These are phyloP conservation scores for Sclerotinia minor DNA, from an alignment of 2,329 filamentous ascomycete species.

Conservation along the genomic window DNA sequence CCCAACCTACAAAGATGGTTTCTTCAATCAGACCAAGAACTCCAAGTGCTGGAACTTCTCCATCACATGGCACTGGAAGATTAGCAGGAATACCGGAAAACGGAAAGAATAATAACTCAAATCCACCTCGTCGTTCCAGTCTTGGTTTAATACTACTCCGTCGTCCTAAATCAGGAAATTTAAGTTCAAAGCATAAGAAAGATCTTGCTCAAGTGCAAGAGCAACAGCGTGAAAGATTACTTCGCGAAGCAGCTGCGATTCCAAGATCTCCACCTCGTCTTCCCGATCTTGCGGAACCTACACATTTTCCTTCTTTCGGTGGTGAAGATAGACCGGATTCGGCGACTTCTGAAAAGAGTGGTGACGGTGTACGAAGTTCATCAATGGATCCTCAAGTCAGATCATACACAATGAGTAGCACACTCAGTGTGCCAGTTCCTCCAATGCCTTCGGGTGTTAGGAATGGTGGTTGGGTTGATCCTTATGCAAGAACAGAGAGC, in stretches of 20 bases:
- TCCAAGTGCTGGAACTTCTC: conserved; percentile 39
- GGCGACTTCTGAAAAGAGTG: conserved; percentile 54
- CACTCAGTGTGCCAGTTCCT: conserved; percentile 50
- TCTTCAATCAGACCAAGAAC: conserved; percentile 44
- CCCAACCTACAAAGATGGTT: conserved; percentile 34
- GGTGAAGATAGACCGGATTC: conserved; percentile 66
- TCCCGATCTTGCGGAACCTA: conserved; percentile 45
- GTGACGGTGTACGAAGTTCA: conserved; percentile 42
- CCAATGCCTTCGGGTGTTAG: conserved; percentile 51
- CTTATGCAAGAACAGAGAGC: conserved; percentile 83
- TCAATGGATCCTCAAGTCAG: conserved; percentile 54
- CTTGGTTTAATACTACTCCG: conserved; percentile 60
- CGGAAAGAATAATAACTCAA: conserved; percentile 33
- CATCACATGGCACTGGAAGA: conserved; percentile 39
- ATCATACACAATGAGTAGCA: conserved; percentile 35
- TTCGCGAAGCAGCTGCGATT: conserved; percentile 56
- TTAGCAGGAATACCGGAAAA: conserved; percentile 42
- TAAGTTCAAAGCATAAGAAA: conserved; percentile 61
- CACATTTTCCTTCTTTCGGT: conserved; percentile 46
- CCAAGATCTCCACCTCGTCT: conserved; percentile 61
- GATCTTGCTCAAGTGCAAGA: conserved; percentile 51
- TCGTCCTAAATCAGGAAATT: conserved; percentile 66
- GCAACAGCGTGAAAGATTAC: conserved; percentile 54
- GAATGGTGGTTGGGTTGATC: conserved; percentile 62
- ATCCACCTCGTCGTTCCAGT: conserved; percentile 48